Evolutionary conservation across 116 monocot species (phyloP), one percentile per base, ranked within the genome.

Genomic region (Posidonia oceanica): DNA sequence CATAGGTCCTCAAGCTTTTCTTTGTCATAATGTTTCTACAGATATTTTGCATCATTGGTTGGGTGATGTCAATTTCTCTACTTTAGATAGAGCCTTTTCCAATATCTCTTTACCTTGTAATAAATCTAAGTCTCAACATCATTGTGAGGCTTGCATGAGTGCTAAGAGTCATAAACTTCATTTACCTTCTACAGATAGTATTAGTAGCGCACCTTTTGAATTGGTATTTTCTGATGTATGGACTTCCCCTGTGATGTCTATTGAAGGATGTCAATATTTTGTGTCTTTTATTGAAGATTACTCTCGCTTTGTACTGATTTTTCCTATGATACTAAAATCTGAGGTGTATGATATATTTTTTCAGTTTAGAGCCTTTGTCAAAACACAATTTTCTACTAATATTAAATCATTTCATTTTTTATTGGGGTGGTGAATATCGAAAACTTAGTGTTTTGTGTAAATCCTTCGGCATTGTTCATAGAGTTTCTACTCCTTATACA

Each of bases 151-250:
- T 61, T 61, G 61, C 21, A 12, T 18, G 3, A 23, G 17, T 21
- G 18, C 7, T 12, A 61, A 61, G 23, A 23, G 23, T 61, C 61
- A 61, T 36, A 61, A 36, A 61, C 61, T 61, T 61, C 36, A 1
- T 18, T 61, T 21, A 18, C 23, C 12, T 23, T 12, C 12, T 12
- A 18, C 61, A 10, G 17, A 4, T 61, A 18, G 17, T 10, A 62
- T 20, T 2, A 23, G 23, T 12, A 12, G 23, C 23, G 13, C 17
- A 20, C 42, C 61, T 14, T 36, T 72, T 51, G 62, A 62, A 36
- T 18, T 72, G 14, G 16, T 63, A 14, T 52, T 15, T 40, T 61
- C 72, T 52, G 51, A 63, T 72, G 72, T 72, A 13, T 72, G 44
- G 72, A 14, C 7, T 21, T 52, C 42, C 36, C 16, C 51, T 15